Evolutionary conservation across 345 rosid species (phyloP), one percentile per base, ranked within the genome.

Genomic region (Salix dunnii): DNA sequence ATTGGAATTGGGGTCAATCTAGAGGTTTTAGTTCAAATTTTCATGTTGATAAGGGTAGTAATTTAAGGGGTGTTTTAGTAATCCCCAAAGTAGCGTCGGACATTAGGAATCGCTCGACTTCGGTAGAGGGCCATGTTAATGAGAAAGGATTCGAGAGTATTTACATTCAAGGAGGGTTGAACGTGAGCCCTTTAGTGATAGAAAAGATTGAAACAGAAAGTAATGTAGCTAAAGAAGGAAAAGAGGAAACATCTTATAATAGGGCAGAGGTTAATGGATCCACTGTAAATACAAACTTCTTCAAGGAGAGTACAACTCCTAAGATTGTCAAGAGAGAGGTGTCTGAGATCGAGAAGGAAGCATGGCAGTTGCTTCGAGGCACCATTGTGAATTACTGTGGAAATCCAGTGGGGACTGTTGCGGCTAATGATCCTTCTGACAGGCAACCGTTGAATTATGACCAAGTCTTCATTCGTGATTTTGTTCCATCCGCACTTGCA

Each of bases 391-490:
- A 72, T 77, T 95, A 93, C 42, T 93, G 91, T 51, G 97, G 94
- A 27, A 84, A 85, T 75, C 98, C 94, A 0, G 96, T 93, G 74
- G 99, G 98, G 74, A 95, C 98, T 0, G 86, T 93, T 33, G 97
- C 99, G 0, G 99, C 98, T 68, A 89, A 81, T 78, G 91, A 90
- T 82, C 91, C 90, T 14, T 89, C 88, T 23, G 91, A 91, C 61
- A 88, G 79, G 76, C 94, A 88, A 75, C 89, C 90, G 3, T 77
- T 90, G 88, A 95, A 93, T 77, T 95, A 95, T 79, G 97, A 95
- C 81, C 99, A 95, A 75, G 92, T 95, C 71, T 95, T 95, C 83
- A 91, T 95, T 73, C 98, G 99, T 25, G 97, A 95, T 85, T 95
- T 95, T 80, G 91, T 90, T n/a, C 99, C 99, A n/a, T 91, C 97